A percentile compares a stretch with the other conserved stretches of the same genome.
phyloP scores from a whole-genome alignment of 352 stramenopile genomes.

The Salisapilia sapeloensis region DNA sequence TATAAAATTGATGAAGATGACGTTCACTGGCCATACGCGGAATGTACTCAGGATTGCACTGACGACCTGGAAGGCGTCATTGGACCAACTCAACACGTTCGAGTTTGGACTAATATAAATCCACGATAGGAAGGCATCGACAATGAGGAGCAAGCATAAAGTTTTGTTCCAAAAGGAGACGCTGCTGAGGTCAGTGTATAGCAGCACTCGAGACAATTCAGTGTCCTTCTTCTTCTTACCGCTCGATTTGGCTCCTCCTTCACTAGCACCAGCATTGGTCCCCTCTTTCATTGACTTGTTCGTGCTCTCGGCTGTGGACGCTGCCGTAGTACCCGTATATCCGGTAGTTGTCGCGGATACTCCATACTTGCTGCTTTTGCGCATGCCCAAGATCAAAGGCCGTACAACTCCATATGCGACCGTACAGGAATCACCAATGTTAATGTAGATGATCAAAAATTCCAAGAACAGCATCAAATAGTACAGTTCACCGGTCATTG shows the following conservation, averaged over 20 bases:
- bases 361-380: no score
- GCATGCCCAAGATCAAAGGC: no score
- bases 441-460: conserved; percentile 7
- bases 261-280: no score
- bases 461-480: conserved; percentile 6
- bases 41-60: conserved; percentile 11
- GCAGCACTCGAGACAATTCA: conserved; percentile 7
- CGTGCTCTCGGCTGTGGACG: no score
- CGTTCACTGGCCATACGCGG: conserved; percentile 7
- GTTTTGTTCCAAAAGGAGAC: conserved; percentile 7
- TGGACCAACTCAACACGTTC: conserved; percentile 8
- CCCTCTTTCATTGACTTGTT: no score
- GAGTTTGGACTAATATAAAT: conserved; percentile 9
- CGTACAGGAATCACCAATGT: conserved; percentile 3
- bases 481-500: conserved; percentile 8
- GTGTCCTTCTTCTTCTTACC: no score
- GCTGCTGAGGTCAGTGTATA: conserved; percentile 10
- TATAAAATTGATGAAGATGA: conserved; percentile 6
- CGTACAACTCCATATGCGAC: conserved; percentile 7
- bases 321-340: no score
- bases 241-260: no score
- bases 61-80: conserved; percentile 4
- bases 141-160: conserved; percentile 4
- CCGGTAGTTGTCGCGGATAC: no score
- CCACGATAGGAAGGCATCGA: conserved; percentile 8